Evolutionary conservation across 345 rosid species (phyloP).

Genomic region (Limnanthes douglasii): DNA sequence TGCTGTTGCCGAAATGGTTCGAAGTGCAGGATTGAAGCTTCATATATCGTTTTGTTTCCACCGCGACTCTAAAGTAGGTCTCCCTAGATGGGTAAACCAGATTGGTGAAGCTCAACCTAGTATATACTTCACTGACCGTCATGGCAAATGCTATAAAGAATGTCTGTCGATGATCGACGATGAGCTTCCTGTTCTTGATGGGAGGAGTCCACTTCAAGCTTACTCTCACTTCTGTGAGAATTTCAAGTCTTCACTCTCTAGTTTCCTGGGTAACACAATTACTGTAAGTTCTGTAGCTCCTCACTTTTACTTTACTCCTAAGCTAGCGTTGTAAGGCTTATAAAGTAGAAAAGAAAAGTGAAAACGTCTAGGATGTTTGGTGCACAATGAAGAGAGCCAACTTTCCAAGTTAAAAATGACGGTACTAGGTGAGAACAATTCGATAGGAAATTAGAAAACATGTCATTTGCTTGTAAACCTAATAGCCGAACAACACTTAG

Average conservation of each 20-base stretch:
- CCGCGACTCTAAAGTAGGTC: constrained; percentile 30
- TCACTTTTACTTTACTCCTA: not conserved
- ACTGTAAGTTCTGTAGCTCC: constrained; percentile 22
- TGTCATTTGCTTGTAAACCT: too few species aligned
- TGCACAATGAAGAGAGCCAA: too few species aligned
- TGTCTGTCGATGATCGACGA: constrained; percentile 74
- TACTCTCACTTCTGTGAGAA: constrained; percentile 58
- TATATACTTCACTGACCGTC: constrained; percentile 42
- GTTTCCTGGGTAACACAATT: constrained; percentile 58
- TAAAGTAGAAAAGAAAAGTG: too few species aligned
- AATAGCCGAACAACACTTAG: too few species aligned
- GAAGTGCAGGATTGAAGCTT: constrained; percentile 57
- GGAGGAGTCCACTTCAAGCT: constrained; percentile 64
- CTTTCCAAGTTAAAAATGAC: too few species aligned
- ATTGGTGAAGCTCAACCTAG: constrained; percentile 37
- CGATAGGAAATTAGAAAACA: too few species aligned
- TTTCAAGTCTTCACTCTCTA: constrained; percentile 55
- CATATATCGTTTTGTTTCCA: constrained; percentile 73
- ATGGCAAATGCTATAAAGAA: constrained; percentile 34
- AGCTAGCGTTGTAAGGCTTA: constrained; percentile 1
- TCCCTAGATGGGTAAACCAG: constrained; percentile 60
- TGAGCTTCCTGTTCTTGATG: constrained; percentile 56
- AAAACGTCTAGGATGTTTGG: too few species aligned
- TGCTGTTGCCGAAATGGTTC: constrained; percentile 65
- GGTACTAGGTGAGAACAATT: too few species aligned